A percentile compares a stretch with the other conserved stretches of the same genome.
Conservation (phyloP, 176 grass and related monocot species). For the Paspalum vaginatum region DNA sequence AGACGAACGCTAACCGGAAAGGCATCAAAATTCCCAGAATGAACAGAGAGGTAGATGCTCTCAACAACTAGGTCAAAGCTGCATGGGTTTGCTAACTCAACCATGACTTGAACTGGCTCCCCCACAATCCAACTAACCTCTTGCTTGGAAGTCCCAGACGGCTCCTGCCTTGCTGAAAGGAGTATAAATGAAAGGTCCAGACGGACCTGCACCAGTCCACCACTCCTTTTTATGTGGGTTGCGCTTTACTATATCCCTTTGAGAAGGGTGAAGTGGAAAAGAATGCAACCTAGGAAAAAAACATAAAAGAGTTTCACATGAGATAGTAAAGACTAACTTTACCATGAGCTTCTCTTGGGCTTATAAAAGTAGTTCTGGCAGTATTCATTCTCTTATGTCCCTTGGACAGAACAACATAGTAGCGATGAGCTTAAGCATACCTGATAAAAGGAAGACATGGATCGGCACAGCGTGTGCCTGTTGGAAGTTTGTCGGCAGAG, state of each 20-base stretch:
- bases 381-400: background rate
- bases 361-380: background rate
- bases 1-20: constrained; percentile 92
- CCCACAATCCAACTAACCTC: constrained; percentile 93
- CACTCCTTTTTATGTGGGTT: constrained; percentile 92
- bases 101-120: constrained; percentile 95
- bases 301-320: constrained; percentile 1
- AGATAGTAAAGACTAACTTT: constrained; percentile 25
- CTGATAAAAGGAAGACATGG: constrained; percentile 98
- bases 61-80: constrained; percentile 91
- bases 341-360: constrained; percentile 1
- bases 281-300: constrained; percentile 82
- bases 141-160: constrained; percentile 66
- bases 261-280: constrained; percentile 88
- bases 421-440: constrained; percentile 37
- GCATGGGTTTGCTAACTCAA: constrained; percentile 98
- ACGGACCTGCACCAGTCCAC: constrained; percentile 89
- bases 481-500: constrained; percentile 86
- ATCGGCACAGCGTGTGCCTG: constrained; percentile 94
- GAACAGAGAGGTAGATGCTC: constrained; percentile 98
- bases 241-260: constrained; percentile 93
- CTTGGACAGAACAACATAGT: constrained; percentile 29
- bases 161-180: constrained; percentile 79
- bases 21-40: constrained; percentile 98
- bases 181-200: constrained; percentile 99